Conservation (phyloP, 805 yeast species). For the Debaryomyces castellii region DNA sequence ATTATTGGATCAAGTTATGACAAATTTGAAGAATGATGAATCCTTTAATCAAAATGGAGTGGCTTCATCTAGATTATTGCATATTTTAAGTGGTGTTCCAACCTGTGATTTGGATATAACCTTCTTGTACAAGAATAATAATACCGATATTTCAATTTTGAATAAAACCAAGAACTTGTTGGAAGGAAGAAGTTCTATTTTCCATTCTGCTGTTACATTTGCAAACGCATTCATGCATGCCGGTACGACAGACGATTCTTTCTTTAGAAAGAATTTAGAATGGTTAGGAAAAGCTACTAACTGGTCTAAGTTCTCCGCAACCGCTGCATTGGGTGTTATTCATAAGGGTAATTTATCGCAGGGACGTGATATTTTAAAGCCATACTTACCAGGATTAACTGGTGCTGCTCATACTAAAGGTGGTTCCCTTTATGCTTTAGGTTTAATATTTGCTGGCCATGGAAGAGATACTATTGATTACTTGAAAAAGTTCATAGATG, state of each 20-base stretch:
- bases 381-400: conserved; percentile 81
- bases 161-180: conserved; percentile 76
- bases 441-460: conserved; percentile 93
- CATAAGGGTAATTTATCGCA: conserved; percentile 93
- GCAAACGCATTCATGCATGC: conserved; percentile 93
- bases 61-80: conserved; percentile 47
- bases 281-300: conserved; percentile 98
- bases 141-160: conserved; percentile 79
- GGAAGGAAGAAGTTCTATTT: conserved; percentile 90
- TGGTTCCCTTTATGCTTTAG: conserved; percentile 91
- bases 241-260: conserved; percentile 94
- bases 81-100: conserved; percentile 86
- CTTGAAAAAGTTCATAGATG: conserved; percentile 69
- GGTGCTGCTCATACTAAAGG: conserved; percentile 91
- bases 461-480: conserved; percentile 84
- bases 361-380: conserved; percentile 82
- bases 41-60: conserved; percentile 22
- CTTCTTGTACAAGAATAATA: conserved; percentile 80
- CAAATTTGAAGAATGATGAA: conserved; percentile 35
- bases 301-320: conserved; percentile 97
- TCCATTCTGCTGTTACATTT: conserved; percentile 94
- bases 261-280: conserved; percentile 85
- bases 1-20: conserved; percentile 59
- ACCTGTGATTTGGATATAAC: conserved; percentile 91
- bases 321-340: conserved; percentile 96